Percentiles rank a stretch among this genome's conserved stretches.
Evolutionary conservation across 306 rosid genomes (phyloP).

Genomic region (Vigna hirtella): DNA sequence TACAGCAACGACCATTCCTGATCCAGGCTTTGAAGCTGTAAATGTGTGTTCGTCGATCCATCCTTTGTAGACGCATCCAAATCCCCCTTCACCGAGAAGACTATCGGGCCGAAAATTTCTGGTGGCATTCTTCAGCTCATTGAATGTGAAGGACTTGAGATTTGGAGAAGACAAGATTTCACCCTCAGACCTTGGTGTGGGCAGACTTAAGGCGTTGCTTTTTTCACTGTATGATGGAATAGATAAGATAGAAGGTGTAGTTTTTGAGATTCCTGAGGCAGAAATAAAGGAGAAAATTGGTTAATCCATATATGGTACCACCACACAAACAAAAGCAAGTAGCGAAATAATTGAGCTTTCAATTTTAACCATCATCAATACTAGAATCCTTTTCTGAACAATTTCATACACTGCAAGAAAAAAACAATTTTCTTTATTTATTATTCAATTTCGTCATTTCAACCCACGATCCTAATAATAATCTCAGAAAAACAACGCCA

Average conservation of each 20-base stretch:
- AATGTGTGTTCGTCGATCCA: slow-evolving; percentile 79
- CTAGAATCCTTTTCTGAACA: background rate
- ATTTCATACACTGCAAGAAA: background rate
- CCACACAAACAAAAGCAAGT: background rate
- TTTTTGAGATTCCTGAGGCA: slow-evolving; percentile 59
- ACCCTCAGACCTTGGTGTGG: slow-evolving; percentile 86
- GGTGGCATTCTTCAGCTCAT: slow-evolving; percentile 86
- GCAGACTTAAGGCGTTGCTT: slow-evolving; percentile 65
- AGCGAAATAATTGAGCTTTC: background rate
- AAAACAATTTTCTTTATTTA: slow-evolving; percentile 24
- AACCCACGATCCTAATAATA: background rate
- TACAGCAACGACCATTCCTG: slow-evolving; percentile 90
- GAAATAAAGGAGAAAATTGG: slow-evolving; percentile 2
- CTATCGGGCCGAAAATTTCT: slow-evolving; percentile 85
- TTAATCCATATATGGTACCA: slow-evolving; percentile 25
- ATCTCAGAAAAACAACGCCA: slow-evolving; percentile 9
- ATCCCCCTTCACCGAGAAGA: slow-evolving; percentile 97
- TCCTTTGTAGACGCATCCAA: slow-evolving; percentile 92
- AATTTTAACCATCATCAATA: slow-evolving; percentile 26
- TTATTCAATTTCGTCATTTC: slow-evolving; percentile 18
- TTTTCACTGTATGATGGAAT: slow-evolving; percentile 61
- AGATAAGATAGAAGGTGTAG: slow-evolving; percentile 54
- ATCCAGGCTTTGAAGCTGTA: slow-evolving; percentile 77
- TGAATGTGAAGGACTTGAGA: slow-evolving; percentile 73
- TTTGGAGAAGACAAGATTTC: slow-evolving; percentile 87